Evolutionary conservation across 2,329 filamentous ascomycete species (phyloP), one percentile per base, ranked within the genome.

Genomic region (Hortaea sp.): DNA sequence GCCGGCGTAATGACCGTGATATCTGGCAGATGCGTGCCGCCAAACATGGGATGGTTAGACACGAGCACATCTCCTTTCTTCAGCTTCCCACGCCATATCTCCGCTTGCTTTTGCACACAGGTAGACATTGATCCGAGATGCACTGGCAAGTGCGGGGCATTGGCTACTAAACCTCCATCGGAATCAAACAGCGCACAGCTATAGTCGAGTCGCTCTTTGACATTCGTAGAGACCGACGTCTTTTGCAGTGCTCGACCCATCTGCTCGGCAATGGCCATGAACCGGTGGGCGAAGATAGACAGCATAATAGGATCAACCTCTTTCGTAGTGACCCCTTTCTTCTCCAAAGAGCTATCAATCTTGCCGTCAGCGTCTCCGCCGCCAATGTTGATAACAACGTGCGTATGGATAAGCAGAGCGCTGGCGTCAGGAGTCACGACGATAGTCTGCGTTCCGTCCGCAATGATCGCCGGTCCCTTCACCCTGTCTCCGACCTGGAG

Each of bases 391-490:
- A 95, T 89, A 5, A 95, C 76, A 6, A 95, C 87, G 57, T 95
- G 90, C 0, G 88, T 94, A 51, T 87, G 76, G 12, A 94, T 81
- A 30, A 95, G 74, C 27, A 88, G 68, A 0, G 89, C 90, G 20
- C 79, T 78, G 2, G 88, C 79, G 29, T 77, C 78, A 0, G 89
- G 90, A 0, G 86, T 85, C 2, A 95, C 81, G 0, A 95, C 86
- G 51, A 97, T 92, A 0, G 90, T 97, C 66, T 95, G 90, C 1
- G 85, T 89, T 6, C 84, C 84, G 59, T 90, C 89, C 2, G 87
- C 87, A 48, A 95, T 76, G 66, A 95, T 86, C 0, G 88, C 88
- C 1, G 89, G 89, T 0, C 89, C 89, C 42, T 75, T 71, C 45
- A 95, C 72, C 13, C 79, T 77, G 50, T 88, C 81, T 2, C 88